Percentiles rank a stretch among this genome's conserved stretches.
phyloP scores from a whole-genome alignment of 768 basidiomycete genomes.

The Phylloporus rhodoxanthus region DNA sequence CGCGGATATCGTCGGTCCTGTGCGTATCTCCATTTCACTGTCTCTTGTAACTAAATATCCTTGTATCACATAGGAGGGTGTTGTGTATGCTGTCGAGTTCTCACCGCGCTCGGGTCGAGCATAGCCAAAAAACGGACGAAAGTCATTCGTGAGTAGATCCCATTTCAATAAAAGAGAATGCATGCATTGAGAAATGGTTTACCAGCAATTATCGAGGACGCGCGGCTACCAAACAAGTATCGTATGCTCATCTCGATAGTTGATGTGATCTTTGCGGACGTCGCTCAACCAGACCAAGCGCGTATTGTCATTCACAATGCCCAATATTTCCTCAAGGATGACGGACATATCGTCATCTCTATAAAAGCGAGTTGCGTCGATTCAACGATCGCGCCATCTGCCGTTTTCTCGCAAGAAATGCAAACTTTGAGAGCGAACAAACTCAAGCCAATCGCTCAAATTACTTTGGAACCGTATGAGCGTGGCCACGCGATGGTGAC shows the following conservation, averaged over 20 bases:
- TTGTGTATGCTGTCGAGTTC: conserved; percentile 98
- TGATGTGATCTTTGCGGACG: conserved; percentile 96
- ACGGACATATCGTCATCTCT: conserved; percentile 88
- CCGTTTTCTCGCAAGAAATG: conserved; percentile 85
- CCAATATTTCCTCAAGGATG: conserved; percentile 91
- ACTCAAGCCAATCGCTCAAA: conserved; percentile 93
- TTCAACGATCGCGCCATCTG: conserved; percentile 86
- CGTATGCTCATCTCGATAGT: conserved; percentile 94
- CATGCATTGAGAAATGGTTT: conserved; percentile 1
- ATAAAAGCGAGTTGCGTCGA: conserved; percentile 99
- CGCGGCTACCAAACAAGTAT: conserved; percentile 93
- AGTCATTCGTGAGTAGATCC: conserved; percentile 75
- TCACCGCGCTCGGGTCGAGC: conserved; percentile 92
- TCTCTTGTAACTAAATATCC: conserved; percentile 2
- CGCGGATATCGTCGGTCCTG: conserved; percentile 96
- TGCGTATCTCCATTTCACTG: conserved; percentile 33
- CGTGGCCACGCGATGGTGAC: conserved; percentile 89
- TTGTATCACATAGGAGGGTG: conserved; percentile 63
- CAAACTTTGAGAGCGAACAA: conserved; percentile 67
- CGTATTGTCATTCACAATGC: conserved; percentile 94
- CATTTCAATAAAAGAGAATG: background rate
- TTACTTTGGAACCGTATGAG: conserved; percentile 91
- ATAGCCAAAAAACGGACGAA: conserved; percentile 99
- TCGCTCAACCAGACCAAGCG: conserved; percentile 98
- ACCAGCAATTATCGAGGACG: conserved; percentile 93